Evolutionary conservation across 306 rosid genomes (phyloP), one percentile per base, ranked within the genome.

Genomic region (Lablab purpureus): DNA sequence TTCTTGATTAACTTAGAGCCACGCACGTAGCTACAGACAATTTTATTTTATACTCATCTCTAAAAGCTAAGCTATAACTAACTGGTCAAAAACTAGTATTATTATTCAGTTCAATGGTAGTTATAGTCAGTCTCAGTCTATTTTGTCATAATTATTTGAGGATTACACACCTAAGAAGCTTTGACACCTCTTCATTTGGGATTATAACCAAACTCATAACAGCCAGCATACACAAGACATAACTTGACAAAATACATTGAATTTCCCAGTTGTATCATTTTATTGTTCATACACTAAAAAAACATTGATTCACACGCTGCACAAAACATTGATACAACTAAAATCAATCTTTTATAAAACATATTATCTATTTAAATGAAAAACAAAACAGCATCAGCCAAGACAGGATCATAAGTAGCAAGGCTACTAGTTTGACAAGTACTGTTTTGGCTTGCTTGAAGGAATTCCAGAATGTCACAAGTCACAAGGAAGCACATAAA

Each of bases 381-480:
- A n/a, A 50, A 50, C 51, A 40, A 23, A 58, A 58, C 9, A 37
- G 32, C 17, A 19, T 19, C 15, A 40, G 56, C 56, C 56, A 50
- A 60, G 21, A 46, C 7, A 59, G 10, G 49, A 49, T 15, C 27
- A n/a, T n/a, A 27, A 28, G 36, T 32, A 32, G 6, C 36, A 2
- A 32, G 28, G 28, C 36, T 32, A 32, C 4, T 32, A 32, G 36
- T 32, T 32, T 5, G 6, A 32, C 36, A 32, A 32, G 36, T 0
- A 58, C 69, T 25, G 43, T 10, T 41, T 79, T 67, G 66, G 68
- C 80, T 59, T 28, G 50, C 45, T 67, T 43, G 37, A 67, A 67
- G 21, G 67, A 41, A 75, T 63, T 62, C 77, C 79, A 62, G 36
- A 22, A 60, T 25, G 28, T 25, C 28, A 25, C 28, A 25, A 56